Evolutionary conservation across 495 filamentous ascomycete species (phyloP), one percentile per base, ranked within the genome.

Genomic region (Hypoxylon cercidicola): DNA sequence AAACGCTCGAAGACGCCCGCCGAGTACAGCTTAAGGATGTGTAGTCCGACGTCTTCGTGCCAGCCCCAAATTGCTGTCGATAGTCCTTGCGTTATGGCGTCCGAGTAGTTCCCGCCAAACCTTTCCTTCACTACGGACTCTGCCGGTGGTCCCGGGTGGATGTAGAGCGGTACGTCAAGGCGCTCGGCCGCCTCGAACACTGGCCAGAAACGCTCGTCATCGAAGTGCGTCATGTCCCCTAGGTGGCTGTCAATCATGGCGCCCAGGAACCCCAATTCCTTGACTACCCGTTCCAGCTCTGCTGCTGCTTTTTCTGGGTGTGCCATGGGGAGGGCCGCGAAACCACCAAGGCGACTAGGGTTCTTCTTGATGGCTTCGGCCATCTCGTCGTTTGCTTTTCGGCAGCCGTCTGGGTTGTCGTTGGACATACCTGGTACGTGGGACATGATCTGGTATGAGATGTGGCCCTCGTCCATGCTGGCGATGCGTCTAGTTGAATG

Each of bases 371-470:
- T 76, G 8, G 82, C 80, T 0, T 71, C 64, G 21, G 79, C 76
- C 47, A 89, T 80, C 55, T 85, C 73, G 50, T 89, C 77, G 70
- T 88, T 88, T 9, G 78, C 78, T 21, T 66, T 72, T 5, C 51
- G 53, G 64, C 81, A 86, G 35, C 67, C 56, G 0, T 64, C 55
- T 0, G 78, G 70, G 25, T 74, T 69, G 16, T 74, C 67, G 34
- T 60, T 60, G 4, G 25, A 28, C 15, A 69, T 59, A 10, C 76
- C 75, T 1, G 83, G 80, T 0, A 75, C 72, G 60, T 88, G 85
- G 5, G 82, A 86, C 55, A 88, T 71, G 13, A 88, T 73, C 69
- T 88, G 86, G n/a, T 84, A 54, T 0, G 80, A 74, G n/a, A 88
- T 64, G 12, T 77, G 70, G 5, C 80, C 79, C 3, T 72, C 67